Evolutionary conservation across 805 yeast genomes (phyloP), one percentile per base, ranked within the genome.

Genomic region (Henningerozyma blattae): DNA sequence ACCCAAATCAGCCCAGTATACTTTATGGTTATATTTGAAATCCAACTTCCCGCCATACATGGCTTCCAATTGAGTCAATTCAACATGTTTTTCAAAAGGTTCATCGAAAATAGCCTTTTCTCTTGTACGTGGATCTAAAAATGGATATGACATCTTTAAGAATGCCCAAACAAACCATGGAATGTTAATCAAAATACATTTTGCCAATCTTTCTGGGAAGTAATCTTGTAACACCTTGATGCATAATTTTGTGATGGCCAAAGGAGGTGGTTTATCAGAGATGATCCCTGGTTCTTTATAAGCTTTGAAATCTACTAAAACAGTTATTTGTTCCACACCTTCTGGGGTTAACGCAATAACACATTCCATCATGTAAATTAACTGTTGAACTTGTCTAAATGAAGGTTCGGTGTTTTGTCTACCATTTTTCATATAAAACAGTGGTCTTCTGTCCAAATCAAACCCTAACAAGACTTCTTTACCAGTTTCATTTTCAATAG

Each of bases 161-260:
- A 72, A 70, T 4, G 75, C 67, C 56, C 70, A 65, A 2, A 72
- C 73, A 28, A 68, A 62, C 70, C 72, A 68, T 10, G 77, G 77
- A 36, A 71, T 70, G 45, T 72, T 70, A 27, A 71, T 64, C 40
- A 72, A 62, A 15, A 70, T 54, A 14, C 75, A 74, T 35, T 63
- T 57, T 3, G 76, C 77, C 34, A 72, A 53, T 38, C 77, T 57
- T 42, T 72, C 78, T 2, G 79, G 79, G 46, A 70, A 72, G 42
- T 72, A 76, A 34, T 68, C 62, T 43, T 72, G 77, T 42, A 72
- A 55, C 28, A 71, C 68, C 45, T 68, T 66, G 17, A 52, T 61
- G 49, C 44, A 68, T 62, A 69, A 72, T 39, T 65, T 66, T 16
- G 72, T 67, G 34, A 66, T 65, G 22, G 69, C 59, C 18, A 65